Base-by-base conservation (phyloP, 75 land plant genomes). In the Isoetes taiwanensis region DNA sequence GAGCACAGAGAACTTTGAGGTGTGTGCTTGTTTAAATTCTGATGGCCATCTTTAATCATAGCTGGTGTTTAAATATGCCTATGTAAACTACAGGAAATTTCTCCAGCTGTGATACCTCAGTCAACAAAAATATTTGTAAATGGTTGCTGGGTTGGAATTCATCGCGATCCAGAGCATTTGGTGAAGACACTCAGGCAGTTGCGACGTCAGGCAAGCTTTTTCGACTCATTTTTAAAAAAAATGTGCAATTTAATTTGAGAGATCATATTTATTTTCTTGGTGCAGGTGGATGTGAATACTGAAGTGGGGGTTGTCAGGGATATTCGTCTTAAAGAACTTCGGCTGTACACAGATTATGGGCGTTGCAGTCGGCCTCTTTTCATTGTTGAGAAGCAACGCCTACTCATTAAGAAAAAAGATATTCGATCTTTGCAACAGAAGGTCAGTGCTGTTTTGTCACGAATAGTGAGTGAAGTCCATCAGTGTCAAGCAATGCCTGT, bases 101-200 rank as follows among this genome's bases (percentile, higher is more conserved):
- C 99, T 56, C 96, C 99, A 32, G 96, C 96, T 32, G 90, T 85
- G 17, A 94, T 94, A 68, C 96, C 99, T 12, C 79, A 82, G 52
- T 74, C 99, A 32, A 87, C 99, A 21, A 94, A 94, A 64, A 89
- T 94, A 46, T 94, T 94, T 76, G 96, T 94, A 28, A 94, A 94
- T 80, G 99, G 99, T 42, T 82, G 86, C 6, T 94, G 99, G 99
- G 99, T 94, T 67, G 99, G 99, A 10, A 89, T 94, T 32, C 99
- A 94, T 76, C 86, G 99, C 11, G 69, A 94, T 42, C 99, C 99
- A 64, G 96, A 94, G 41, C 75, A 79, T 66, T 74, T 94, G 52
- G 99, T 94, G 71, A 76, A 62, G 37, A 94, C 99, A 6, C 67
- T 94, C 19, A 78, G 87, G 41, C 81, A 75, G 50, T 65, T 94